phyloP scores from a whole-genome alignment of 2,329 filamentous ascomycete species.

The Zymoseptoria ardabiliae region DNA sequence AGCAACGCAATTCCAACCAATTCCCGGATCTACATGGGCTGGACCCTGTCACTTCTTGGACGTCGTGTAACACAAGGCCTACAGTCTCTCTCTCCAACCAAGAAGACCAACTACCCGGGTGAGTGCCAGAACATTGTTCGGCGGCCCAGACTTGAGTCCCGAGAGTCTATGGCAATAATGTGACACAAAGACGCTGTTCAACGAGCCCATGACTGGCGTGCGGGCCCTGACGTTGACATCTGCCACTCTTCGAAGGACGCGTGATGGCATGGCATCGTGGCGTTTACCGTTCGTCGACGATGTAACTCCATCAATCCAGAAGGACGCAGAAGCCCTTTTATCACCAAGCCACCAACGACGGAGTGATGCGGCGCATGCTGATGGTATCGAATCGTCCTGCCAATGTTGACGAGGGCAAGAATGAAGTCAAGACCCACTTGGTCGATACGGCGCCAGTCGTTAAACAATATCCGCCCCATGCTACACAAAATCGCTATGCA shows the following conservation, averaged over 20 bases:
- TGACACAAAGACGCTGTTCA: constrained; percentile 2
- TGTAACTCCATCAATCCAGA: constrained; percentile 4
- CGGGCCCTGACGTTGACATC: constrained; percentile 15
- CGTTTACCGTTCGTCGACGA: constrained; percentile 4
- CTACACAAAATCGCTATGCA: neutral
- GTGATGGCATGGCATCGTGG: constrained; percentile 3
- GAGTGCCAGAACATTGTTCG: constrained; percentile 3
- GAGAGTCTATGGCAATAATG: neutral
- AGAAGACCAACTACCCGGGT: constrained; percentile 15
- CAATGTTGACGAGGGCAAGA: neutral
- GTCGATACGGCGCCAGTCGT: neutral
- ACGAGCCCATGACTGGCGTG: constrained; percentile 2
- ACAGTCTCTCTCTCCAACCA: neutral
- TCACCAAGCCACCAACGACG: neutral
- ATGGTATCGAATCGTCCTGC: neutral
- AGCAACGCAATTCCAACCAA: neutral
- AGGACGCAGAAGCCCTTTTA: constrained; percentile 8
- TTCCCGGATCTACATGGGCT: neutral
- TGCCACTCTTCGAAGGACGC: constrained; percentile 14
- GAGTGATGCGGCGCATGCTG: neutral
- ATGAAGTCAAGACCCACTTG: neutral
- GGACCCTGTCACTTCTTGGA: neutral
- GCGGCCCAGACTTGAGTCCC: neutral
- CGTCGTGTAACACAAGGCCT: constrained; percentile 7
- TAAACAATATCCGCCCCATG: neutral